Evolutionary conservation across 2,329 filamentous ascomycete species (phyloP), one percentile per base, ranked within the genome.

Genomic region (Fusarium compactum): DNA sequence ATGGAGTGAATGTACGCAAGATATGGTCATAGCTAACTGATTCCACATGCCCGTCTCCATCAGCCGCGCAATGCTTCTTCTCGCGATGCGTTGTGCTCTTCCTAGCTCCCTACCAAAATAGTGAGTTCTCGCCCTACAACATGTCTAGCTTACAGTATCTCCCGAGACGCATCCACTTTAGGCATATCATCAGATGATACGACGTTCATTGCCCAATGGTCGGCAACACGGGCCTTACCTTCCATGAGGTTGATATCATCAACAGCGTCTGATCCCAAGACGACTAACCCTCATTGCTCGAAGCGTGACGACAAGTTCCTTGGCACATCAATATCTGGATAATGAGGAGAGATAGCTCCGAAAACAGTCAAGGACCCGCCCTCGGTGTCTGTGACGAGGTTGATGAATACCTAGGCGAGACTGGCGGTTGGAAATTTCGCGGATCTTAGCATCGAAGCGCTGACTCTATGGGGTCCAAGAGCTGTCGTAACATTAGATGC

Each of bases 271-370:
- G 48, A 18, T n/a, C 48, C n/a, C 30, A 46, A 6, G 45, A 40
- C 5, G 25, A 40, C 18, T 72, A 43, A 10, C 41, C 41, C 32
- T 41, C 44, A 48, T 45, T 61, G 38, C 40, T 70, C 56, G 46
- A 57, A 41, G 18, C 27, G 29, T 38, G 47, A n/a, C 25, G 55
- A 53, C 24, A 34, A 34, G 10, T 54, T 40, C 40, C 18, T 22
- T 48, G 20, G 30, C 32, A 25, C 10, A 20, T 27, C 9, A 10
- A 15, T 8, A 29, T 38, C 30, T 57, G 38, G 32, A n/a, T 32
- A 18, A 16, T 14, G 15, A 48, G 54, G 54, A 70, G 40, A 15
- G 22, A 27, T 41, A 46, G 32, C 54, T 57, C 58, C 58, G 54
- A 41, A 22, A 22, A n/a, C 14, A 38, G 18, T 30, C 58, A 56